Evolutionary conservation across 108 stramenopile genomes (phyloP).

Genomic region (Discostella stelligeroides): DNA sequence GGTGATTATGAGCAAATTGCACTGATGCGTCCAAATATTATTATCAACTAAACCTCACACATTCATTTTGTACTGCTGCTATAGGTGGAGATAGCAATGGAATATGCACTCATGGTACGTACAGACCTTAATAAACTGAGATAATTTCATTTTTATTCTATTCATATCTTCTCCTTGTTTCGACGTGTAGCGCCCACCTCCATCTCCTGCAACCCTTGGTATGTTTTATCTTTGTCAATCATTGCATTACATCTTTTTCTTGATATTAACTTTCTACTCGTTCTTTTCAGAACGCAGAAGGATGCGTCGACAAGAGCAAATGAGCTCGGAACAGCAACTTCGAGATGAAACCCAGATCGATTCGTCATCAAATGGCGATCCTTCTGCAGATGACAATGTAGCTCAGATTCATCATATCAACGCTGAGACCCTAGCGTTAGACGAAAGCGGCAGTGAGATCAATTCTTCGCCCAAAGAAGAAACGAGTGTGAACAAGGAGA

Average conservation of each 20-base stretch:
- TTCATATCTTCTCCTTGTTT: slow-evolving; percentile 27
- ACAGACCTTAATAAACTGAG: not conserved
- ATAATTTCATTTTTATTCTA: slow-evolving; percentile 23
- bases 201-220: slow-evolving; percentile 36
- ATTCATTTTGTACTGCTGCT: no score
- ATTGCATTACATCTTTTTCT: not conserved
- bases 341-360: slow-evolving; percentile 14
- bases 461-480: slow-evolving; percentile 27
- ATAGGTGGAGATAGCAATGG: slow-evolving; percentile 89
- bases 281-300: slow-evolving; percentile 34
- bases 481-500: slow-evolving; percentile 34
- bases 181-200: slow-evolving; percentile 26
- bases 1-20: no score
- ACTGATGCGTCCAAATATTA: not conserved
- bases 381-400: not conserved
- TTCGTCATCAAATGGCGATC: slow-evolving; percentile 1
- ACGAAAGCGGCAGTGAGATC: slow-evolving; percentile 22
- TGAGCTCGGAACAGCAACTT: slow-evolving; percentile 18
- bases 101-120: slow-evolving; percentile 72
- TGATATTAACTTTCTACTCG: not conserved
- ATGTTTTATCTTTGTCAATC: not conserved
- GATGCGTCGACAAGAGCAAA: slow-evolving; percentile 27
- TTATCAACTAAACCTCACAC: not conserved
- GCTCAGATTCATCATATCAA: not conserved
- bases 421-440: not conserved